phyloP scores from a whole-genome alignment of 179 eudicot species.

The Spergularia azorica region DNA sequence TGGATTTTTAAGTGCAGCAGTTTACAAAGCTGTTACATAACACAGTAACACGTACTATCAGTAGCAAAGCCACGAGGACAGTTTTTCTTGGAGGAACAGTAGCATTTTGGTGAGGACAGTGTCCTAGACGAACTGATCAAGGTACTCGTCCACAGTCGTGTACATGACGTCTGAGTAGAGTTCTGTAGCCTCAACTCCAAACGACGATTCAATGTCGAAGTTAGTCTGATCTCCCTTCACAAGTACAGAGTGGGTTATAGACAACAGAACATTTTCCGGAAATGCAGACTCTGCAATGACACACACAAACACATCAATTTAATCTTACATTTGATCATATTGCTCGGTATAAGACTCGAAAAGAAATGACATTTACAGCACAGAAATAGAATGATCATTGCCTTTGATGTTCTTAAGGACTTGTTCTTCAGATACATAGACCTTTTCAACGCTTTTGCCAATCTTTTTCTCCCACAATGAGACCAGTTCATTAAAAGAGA shows the following conservation, averaged over 20 bases:
- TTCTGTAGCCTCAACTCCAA: slow-evolving; percentile 69
- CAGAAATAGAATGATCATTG: too few relatives aligned
- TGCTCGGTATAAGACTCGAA: not conserved
- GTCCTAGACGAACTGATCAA: slow-evolving; percentile 49
- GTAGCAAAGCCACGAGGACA: not conserved
- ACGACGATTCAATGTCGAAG: slow-evolving; percentile 63
- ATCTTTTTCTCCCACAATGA: slow-evolving; percentile 68
- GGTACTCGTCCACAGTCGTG: slow-evolving; percentile 66
- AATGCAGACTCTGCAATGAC: slow-evolving; percentile 49
- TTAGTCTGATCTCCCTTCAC: slow-evolving; percentile 75
- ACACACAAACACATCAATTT: not conserved
- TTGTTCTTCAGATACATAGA: slow-evolving; percentile 48
- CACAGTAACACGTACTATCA: not conserved
- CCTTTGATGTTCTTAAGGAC: slow-evolving; percentile 51
- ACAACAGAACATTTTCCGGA: slow-evolving; percentile 36
- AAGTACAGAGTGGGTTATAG: slow-evolving; percentile 51
- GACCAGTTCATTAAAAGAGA: slow-evolving; percentile 50
- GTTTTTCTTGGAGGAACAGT: not conserved
- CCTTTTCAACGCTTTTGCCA: slow-evolving; percentile 45
- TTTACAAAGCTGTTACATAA: not conserved
- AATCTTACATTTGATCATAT: not conserved
- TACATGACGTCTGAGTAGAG: slow-evolving; percentile 77
- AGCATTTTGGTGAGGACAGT: not conserved
- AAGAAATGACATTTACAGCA: too few relatives aligned
- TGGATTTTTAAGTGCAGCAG: not conserved